Base-by-base conservation (phyloP, 352 stramenopile species). In the Phytopythium helicoides region DNA sequence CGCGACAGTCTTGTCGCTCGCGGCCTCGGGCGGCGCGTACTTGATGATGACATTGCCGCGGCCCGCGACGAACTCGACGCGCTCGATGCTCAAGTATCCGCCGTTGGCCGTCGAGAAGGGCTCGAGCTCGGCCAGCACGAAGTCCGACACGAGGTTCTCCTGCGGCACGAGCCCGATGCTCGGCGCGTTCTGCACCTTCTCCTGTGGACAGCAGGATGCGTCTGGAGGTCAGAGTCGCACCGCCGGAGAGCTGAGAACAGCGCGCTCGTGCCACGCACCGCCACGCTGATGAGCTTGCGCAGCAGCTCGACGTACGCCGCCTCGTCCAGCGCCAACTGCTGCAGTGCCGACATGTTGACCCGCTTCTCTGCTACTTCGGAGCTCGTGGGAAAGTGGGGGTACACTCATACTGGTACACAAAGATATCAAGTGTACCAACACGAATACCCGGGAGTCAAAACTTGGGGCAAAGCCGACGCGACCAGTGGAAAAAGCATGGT, bases 1-100 rank as follows among this genome's bases (percentile, higher is more conserved):
- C 22, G 81, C 82, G 41, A 94, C 60, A 23, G 87, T 96, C 50
- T 87, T 82, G 42, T 80, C 68, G 19, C 58, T 62, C 1, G 52
- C 58, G 23, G 71, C 73, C 36, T 87, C 68, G 18, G 73, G 76
- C 57, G 81, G 76, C 50, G 58, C 41, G 66, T 96, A 97, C 59
- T 82, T 92, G 59, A 97, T 92, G 68, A 97, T 94, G 31, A 97
- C 65, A 54, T 97, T 96, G 46, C 89, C 86, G 40, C 89, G 74
- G 37, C 76, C 78, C 5, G 81, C 53, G 23, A 87, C 74, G 65
- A 95, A 97, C 55, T 82, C 81, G 48, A 93, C 68, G 36, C 84
- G 71, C 67, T 94, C 71, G 14, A 87, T 58, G 25, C 73, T 73
- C 11, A 96, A 56, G 37, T 69, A 71, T 0, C 86, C 86, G 54